phyloP scores from a whole-genome alignment of 352 stramenopile genomes.

The Blastocystis hominis region DNA sequence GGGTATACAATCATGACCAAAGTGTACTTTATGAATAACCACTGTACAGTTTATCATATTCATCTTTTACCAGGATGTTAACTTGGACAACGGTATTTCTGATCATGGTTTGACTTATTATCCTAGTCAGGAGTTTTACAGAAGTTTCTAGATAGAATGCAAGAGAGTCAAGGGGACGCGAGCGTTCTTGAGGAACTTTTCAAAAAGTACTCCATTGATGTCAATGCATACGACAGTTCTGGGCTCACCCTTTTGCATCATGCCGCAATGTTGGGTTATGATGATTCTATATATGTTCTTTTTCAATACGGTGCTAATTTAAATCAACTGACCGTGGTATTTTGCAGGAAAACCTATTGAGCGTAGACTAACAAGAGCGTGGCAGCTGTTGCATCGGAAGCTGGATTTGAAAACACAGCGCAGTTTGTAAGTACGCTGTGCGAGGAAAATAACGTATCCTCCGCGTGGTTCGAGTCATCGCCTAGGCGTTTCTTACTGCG shows the following conservation, averaged over 20 bases:
- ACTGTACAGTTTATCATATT: background rate
- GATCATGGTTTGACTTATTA: background rate
- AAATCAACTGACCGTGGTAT: slow-evolving; percentile 26
- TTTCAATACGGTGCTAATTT: slow-evolving; percentile 39
- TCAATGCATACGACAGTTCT: slow-evolving; percentile 40
- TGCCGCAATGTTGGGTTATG: slow-evolving; percentile 9
- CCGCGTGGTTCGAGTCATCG: background rate
- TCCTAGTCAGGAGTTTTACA: slow-evolving; percentile 25
- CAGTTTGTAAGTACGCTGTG: slow-evolving; percentile 7
- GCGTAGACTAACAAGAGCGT: slow-evolving; percentile 16
- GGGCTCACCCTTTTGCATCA: slow-evolving; percentile 41
- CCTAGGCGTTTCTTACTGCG: slow-evolving; percentile 19
- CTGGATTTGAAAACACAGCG: slow-evolving; percentile 40
- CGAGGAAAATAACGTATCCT: background rate
- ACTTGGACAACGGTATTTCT: slow-evolving; percentile 27
- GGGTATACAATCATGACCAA: too few relatives aligned
- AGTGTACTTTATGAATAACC: background rate
- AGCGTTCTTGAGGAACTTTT: background rate
- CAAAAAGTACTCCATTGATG: background rate
- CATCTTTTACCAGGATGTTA: background rate
- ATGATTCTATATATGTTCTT: slow-evolving; percentile 36
- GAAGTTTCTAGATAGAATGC: slow-evolving; percentile 21
- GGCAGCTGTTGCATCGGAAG: background rate
- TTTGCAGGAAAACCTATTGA: background rate
- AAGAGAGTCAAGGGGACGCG: background rate